A percentile compares a stretch with the other conserved stretches of the same genome.
Conservation (phyloP, 345 rosid genomes). For the Salix dunnii region DNA sequence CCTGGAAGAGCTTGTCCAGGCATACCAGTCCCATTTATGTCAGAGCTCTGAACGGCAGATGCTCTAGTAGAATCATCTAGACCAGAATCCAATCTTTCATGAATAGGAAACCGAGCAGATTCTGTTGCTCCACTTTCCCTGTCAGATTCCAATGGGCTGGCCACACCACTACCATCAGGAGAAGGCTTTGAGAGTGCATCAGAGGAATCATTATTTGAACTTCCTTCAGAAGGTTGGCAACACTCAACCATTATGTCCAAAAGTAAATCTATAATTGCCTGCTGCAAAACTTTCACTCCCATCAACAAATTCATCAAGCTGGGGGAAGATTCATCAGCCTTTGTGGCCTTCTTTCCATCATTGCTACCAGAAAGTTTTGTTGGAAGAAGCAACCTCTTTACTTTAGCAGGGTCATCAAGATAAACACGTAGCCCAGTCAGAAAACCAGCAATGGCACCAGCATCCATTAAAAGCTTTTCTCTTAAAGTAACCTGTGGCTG, state of each 20-base stretch:
- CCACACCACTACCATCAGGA: slow-evolving; percentile 44
- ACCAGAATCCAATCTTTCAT: slow-evolving; percentile 73
- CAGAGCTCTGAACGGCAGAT: slow-evolving; percentile 76
- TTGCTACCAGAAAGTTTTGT: slow-evolving; percentile 67
- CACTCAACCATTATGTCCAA: slow-evolving; percentile 98
- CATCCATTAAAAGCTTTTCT: slow-evolving; percentile 98
- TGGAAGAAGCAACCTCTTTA: slow-evolving; percentile 94
- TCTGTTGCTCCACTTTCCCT: slow-evolving; percentile 61
- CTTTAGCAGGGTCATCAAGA: slow-evolving; percentile 97
- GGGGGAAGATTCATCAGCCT: slow-evolving; percentile 82
- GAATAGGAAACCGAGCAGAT: slow-evolving; percentile 51
- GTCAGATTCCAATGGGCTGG: slow-evolving; percentile 55
- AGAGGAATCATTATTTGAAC: slow-evolving; percentile 44
- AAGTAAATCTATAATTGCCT: slow-evolving; percentile 95
- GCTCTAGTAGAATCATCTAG: slow-evolving; percentile 56
- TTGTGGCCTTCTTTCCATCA: slow-evolving; percentile 72
- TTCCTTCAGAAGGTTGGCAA: slow-evolving; percentile 90
- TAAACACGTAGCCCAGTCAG: slow-evolving; percentile 90
- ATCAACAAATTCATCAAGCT: slow-evolving; percentile 97
- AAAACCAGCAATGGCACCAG: slow-evolving; percentile 99
- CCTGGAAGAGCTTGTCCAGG: slow-evolving; percentile 55
- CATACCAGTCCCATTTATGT: slow-evolving; percentile 40
- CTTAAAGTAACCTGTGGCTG: slow-evolving; percentile 84
- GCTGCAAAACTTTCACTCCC: slow-evolving; percentile 99
- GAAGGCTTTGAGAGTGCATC: slow-evolving; percentile 47